Evolutionary conservation across 179 eudicot species (phyloP).

Genomic region (Dionaea muscipula): DNA sequence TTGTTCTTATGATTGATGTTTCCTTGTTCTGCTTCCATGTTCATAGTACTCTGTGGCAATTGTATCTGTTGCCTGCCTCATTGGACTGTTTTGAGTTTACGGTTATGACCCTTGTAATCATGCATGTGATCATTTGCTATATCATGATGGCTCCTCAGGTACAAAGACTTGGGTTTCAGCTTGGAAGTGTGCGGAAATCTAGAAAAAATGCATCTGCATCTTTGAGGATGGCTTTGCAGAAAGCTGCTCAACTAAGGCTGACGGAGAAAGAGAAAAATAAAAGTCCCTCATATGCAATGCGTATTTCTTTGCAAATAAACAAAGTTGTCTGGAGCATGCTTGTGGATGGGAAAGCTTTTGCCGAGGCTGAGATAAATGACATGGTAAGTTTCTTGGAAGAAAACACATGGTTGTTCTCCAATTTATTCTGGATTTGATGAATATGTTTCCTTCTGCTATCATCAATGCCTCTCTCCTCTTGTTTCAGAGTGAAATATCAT

Average conservation of each 20-base stretch:
- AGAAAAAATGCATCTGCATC: constrained; percentile 78
- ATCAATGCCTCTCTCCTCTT: too few relatives aligned
- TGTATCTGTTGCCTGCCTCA: too few relatives aligned
- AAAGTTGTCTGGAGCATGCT: constrained; percentile 99
- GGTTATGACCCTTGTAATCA: too few relatives aligned
- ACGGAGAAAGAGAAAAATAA: constrained; percentile 96
- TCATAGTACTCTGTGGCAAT: too few relatives aligned
- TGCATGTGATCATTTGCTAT: neutral
- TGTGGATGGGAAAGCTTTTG: constrained; percentile 93
- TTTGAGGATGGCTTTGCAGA: constrained; percentile 78
- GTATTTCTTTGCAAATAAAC: constrained; percentile 77
- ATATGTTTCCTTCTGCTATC: too few relatives aligned
- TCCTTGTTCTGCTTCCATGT: too few relatives aligned
- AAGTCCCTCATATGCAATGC: constrained; percentile 98
- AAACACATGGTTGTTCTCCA: too few relatives aligned
- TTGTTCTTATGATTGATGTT: too few relatives aligned
- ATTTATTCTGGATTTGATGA: too few relatives aligned
- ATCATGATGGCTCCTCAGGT: constrained; percentile 44
- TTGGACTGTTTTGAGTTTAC: too few relatives aligned
- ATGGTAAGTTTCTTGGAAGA: constrained; percentile 48
- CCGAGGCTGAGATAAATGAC: constrained; percentile 96
- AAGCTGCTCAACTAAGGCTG: constrained; percentile 74
- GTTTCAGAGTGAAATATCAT: too few relatives aligned
- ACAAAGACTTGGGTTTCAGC: constrained; percentile 59
- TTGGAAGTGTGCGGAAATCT: constrained; percentile 50